phyloP scores from a whole-genome alignment of 768 basidiomycete species.

The Lanmaoa pseudosensibilis region DNA sequence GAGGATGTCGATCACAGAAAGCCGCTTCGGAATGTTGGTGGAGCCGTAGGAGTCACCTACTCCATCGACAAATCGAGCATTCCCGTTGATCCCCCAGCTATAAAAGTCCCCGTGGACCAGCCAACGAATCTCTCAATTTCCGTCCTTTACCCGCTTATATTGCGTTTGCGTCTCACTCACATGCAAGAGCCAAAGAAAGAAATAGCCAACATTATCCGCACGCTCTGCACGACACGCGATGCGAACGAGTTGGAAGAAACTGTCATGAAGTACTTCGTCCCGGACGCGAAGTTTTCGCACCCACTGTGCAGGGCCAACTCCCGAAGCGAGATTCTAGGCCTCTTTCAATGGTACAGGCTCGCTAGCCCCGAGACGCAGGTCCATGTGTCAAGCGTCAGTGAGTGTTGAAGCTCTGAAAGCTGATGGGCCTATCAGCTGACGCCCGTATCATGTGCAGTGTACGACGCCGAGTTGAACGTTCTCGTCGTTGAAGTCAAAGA shows the following conservation, averaged over 20 bases:
- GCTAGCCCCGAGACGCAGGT: conserved; percentile 52
- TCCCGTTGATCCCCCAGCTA: conserved; percentile 7
- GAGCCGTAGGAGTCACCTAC: neutral
- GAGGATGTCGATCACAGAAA: neutral
- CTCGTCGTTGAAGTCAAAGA: conserved; percentile 56
- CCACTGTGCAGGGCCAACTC: conserved; percentile 58
- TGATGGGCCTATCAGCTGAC: neutral
- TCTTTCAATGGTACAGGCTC: conserved; percentile 68
- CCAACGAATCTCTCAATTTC: neutral
- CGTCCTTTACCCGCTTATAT: neutral
- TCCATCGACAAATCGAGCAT: neutral
- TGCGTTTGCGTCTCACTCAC: conserved; percentile 1
- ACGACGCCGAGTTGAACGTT: conserved; percentile 41
- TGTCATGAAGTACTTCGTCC: conserved; percentile 49
- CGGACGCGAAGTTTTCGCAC: conserved; percentile 58
- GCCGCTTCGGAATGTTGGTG: conserved; percentile 7
- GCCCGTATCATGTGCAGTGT: conserved; percentile 37
- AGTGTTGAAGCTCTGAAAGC: conserved; percentile 18
- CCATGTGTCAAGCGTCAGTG: conserved; percentile 44
- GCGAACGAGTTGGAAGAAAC: conserved; percentile 51
- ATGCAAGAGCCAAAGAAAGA: conserved; percentile 62
- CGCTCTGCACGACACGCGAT: conserved; percentile 47
- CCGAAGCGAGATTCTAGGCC: conserved; percentile 51
- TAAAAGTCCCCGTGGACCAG: conserved; percentile 10
- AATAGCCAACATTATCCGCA: conserved; percentile 43